Conservation (phyloP, 805 yeast genomes). For the Wickerhamomyces chambardii region DNA sequence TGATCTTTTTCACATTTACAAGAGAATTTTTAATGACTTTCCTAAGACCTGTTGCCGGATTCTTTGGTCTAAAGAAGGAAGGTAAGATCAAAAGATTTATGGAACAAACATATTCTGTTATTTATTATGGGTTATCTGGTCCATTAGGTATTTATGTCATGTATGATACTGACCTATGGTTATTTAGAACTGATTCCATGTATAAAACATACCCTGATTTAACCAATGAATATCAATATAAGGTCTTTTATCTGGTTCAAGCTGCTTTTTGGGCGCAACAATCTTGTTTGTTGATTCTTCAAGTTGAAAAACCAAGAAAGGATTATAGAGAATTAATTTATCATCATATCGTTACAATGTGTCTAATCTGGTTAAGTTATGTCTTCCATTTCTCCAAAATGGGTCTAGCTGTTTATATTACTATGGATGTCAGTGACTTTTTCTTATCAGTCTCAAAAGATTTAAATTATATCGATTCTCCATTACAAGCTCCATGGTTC, state of each 20-base stretch:
- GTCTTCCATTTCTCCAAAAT: conserved; percentile 95
- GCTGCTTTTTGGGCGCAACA: conserved; percentile 99
- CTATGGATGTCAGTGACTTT: conserved; percentile 95
- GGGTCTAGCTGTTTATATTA: conserved; percentile 83
- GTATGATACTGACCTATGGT: conserved; percentile 82
- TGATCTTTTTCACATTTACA: conserved; percentile 80
- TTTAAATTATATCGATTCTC: conserved; percentile 75
- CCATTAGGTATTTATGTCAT: conserved; percentile 87
- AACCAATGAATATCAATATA: conserved; percentile 59
- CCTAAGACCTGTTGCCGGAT: conserved; percentile 59
- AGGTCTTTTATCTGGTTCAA: conserved; percentile 79
- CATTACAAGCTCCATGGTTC: conserved; percentile 56
- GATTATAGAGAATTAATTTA: conserved; percentile 86
- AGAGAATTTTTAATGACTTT: conserved; percentile 90
- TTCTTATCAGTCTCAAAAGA: conserved; percentile 79
- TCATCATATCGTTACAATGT: conserved; percentile 89
- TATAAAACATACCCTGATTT: conserved; percentile 79
- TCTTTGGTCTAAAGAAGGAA: conserved; percentile 35
- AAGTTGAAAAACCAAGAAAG: conserved; percentile 90
- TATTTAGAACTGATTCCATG: conserved; percentile 75
- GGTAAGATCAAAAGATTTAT: conserved; percentile 70
- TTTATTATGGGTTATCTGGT: conserved; percentile 74
- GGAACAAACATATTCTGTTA: conserved; percentile 85
- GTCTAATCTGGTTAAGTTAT: conserved; percentile 79
- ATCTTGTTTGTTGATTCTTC: conserved; percentile 71